Evolutionary conservation across 306 rosid genomes (phyloP).

Genomic region (Prunus kanzakura): DNA sequence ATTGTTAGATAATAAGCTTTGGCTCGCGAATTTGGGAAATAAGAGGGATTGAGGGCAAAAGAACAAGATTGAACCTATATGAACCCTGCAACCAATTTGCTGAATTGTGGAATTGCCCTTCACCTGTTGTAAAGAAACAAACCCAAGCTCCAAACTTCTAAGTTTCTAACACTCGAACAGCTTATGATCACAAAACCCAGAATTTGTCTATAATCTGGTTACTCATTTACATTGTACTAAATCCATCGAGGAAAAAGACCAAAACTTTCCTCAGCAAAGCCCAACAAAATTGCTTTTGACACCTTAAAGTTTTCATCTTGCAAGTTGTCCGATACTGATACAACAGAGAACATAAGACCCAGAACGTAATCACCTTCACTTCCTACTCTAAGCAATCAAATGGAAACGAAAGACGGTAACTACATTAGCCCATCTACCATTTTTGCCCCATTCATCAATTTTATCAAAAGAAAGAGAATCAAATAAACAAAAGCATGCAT

Average conservation of each 20-base stretch:
- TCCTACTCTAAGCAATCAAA: background rate
- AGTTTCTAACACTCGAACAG: background rate
- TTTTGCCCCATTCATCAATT: background rate
- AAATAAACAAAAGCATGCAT: background rate
- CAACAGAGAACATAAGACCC: background rate
- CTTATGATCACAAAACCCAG: background rate
- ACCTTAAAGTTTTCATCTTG: background rate
- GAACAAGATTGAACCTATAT: background rate
- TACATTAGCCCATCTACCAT: slow-evolving; percentile 2
- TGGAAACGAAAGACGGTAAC: background rate
- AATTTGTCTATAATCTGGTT: background rate
- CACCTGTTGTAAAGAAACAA: background rate
- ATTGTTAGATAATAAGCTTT: background rate
- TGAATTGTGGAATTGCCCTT: background rate
- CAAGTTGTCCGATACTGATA: background rate
- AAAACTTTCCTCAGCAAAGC: background rate
- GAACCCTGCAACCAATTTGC: background rate
- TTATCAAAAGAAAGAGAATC: background rate
- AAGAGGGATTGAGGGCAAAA: background rate
- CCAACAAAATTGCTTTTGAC: background rate
- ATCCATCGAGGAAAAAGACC: background rate
- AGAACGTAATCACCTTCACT: background rate
- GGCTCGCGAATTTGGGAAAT: background rate
- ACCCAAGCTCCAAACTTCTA: background rate
- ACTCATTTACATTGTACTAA: background rate